Base-by-base conservation (phyloP, 2,329 filamentous ascomycete genomes). In the Ophiostoma himal-ulmi region DNA sequence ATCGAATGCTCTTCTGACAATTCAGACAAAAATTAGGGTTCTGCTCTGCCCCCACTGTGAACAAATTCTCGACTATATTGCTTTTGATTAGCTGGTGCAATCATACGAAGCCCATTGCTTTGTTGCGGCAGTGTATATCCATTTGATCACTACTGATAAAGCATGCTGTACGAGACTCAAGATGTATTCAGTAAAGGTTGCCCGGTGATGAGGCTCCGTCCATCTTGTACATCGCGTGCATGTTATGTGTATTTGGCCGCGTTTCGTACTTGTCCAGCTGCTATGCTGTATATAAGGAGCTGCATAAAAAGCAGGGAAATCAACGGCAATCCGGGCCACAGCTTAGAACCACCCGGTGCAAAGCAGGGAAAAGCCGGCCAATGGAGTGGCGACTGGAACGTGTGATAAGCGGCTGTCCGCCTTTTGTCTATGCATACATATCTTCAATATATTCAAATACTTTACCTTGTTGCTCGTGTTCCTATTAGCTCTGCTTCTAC, bases 301-400 rank as follows among this genome's bases (percentile, higher is more conserved):
- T 48, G 44, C 44, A 48, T 10, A 57, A 6, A 54, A 57, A 57
- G 52, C 52, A 57, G 52, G 52, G 52, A 57, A 57, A 4, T 10
- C 52, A 30, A 26, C 52, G 22, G 22, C 52, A 57, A 57, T 57
- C 52, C 52, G n/a, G 52, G 52, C 52, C 52, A 26, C 10, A 26
- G n/a, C 44, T 30, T 22, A 57, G n/a, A 26, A 57, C 22, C 52
- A 22, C 60, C 60, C 26, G 60, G 60, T 20, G 34, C 30, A 64
- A 64, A 64, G 60, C 60, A 64, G 60, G 60, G 60, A 64, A 64
- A 34, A 34, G 60, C 60, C 30, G 60, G 30, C n/a, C 52, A 13
- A 4, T 60, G 54, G 4, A 34, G 30, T 64, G 60, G 60, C 26
- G 14, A 34, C 60, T 64, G 26, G 60, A 64, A 64, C 60, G 60